Conservation (phyloP, 495 filamentous ascomycete species). For the Talaromyces ruber region DNA sequence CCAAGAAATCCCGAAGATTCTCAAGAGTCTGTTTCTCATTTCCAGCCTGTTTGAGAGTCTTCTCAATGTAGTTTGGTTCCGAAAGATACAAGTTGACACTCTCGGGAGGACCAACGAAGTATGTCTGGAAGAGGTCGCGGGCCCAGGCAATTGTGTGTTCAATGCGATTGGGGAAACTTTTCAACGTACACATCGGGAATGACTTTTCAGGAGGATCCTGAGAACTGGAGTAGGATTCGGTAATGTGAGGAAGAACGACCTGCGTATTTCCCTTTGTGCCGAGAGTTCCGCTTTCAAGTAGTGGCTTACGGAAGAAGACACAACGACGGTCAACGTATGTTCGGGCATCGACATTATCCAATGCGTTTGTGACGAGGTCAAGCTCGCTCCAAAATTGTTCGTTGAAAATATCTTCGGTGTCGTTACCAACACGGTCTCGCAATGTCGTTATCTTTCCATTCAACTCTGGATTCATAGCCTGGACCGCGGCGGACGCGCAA, state of each 20-base stretch:
- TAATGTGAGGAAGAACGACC: conserved; percentile 81
- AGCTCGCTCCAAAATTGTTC: conserved; percentile 89
- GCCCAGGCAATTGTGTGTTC: conserved; percentile 99
- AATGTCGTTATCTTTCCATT: conserved; percentile 73
- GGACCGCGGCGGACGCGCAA: conserved; percentile 78
- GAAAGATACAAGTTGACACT: conserved; percentile 91
- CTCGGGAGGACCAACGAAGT: conserved; percentile 89
- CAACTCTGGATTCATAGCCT: conserved; percentile 92
- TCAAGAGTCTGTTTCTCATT: conserved; percentile 95
- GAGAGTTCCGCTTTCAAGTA: conserved; percentile 93
- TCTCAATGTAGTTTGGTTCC: conserved; percentile 83
- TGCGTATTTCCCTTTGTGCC: conserved; percentile 99
- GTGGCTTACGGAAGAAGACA: conserved; percentile 96
- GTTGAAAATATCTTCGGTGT: conserved; percentile 93
- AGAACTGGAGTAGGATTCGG: conserved; percentile 97
- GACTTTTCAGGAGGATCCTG: conserved; percentile 98
- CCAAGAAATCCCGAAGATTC: conserved; percentile 82
- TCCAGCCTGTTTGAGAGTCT: conserved; percentile 85
- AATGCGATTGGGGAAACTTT: conserved; percentile 97
- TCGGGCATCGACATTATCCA: conserved; percentile 96
- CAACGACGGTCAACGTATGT: conserved; percentile 97
- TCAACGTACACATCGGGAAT: conserved; percentile 96
- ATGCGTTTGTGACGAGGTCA: conserved; percentile 90
- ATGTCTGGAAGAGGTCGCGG: conserved; percentile 86
- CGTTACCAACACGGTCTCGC: conserved; percentile 81